Percentiles rank a stretch among this genome's conserved stretches.
Conservation (phyloP, 169 alveolate genomes). For the Ophryocystis elektroscirrha region DNA sequence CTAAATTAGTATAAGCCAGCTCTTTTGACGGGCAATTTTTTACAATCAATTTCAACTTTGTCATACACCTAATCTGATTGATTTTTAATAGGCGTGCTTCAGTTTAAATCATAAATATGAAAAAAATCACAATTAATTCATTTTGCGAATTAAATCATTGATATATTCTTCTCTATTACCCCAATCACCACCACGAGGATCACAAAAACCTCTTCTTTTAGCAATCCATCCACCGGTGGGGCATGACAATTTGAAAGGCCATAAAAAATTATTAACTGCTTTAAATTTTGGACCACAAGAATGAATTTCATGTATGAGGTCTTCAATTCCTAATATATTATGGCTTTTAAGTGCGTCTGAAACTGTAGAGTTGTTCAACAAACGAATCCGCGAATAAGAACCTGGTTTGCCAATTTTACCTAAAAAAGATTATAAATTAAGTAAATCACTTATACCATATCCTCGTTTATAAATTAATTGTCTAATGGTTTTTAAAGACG, state of each 20-base stretch:
- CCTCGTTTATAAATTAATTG: constrained; percentile 93
- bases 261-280: constrained; percentile 86
- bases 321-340: constrained; percentile 70
- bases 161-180: constrained; percentile 30
- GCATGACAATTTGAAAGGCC: constrained; percentile 94
- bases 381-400: constrained; percentile 55
- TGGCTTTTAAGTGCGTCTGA: constrained; percentile 49
- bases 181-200: constrained; percentile 82
- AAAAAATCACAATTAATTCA: no score
- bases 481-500: constrained; percentile 69
- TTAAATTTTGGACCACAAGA: constrained; percentile 96
- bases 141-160: constrained; percentile 26
- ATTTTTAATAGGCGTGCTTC: no score
- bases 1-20: no score
- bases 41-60: no score
- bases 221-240: constrained; percentile 91
- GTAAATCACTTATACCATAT: constrained; percentile 45
- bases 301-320: constrained; percentile 83
- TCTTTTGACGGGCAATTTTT: no score
- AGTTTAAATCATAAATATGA: no score
- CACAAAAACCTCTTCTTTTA: constrained; percentile 85
- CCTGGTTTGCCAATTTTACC: constrained; percentile 48
- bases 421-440: neutral
- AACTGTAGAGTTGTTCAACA: constrained; percentile 56
- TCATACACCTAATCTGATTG: no score